Conservation (phyloP, 192 early-diverging fungal genomes). For the Coemansia sp. region DNA sequence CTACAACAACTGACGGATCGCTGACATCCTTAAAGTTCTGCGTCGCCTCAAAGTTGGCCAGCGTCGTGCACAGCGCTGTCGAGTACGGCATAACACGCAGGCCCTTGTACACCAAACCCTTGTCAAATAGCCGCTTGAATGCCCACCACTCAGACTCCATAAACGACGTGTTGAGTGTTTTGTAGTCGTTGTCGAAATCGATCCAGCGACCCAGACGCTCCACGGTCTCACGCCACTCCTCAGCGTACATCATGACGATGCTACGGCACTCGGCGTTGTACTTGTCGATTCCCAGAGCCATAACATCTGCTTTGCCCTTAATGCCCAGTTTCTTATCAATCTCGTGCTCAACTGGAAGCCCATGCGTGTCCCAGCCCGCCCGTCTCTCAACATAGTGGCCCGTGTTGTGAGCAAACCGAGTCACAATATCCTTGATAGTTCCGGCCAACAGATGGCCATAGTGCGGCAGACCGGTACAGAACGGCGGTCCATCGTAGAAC, state of each 20-base stretch:
- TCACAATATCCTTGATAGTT: constrained; percentile 99
- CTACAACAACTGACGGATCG: constrained; percentile 91
- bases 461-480: constrained; percentile 97
- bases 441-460: constrained; percentile 98
- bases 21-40: constrained; percentile 98
- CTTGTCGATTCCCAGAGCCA: constrained; percentile 91
- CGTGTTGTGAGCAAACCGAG: constrained; percentile 91
- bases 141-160: constrained; percentile 99
- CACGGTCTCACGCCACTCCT: constrained; percentile 91
- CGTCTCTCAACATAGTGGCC: constrained; percentile 97
- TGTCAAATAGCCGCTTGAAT: constrained; percentile 93
- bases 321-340: constrained; percentile 89
- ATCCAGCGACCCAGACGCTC: constrained; percentile 99
- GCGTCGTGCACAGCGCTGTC: constrained; percentile 83
- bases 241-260: constrained; percentile 95
- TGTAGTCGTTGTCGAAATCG: constrained; percentile 99
- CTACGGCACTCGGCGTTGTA: constrained; percentile 96
- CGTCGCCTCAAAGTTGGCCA: constrained; percentile 97
- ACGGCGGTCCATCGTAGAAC: constrained; percentile 99
- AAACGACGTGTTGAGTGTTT: constrained; percentile 91
- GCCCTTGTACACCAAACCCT: constrained; percentile 94
- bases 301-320: constrained; percentile 78
- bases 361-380: constrained; percentile 89
- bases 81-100: constrained; percentile 96
- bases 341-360: constrained; percentile 90